Evolutionary conservation across 1,284 basidiomycete genomes (phyloP).

Genomic region (Tilletia indica): DNA sequence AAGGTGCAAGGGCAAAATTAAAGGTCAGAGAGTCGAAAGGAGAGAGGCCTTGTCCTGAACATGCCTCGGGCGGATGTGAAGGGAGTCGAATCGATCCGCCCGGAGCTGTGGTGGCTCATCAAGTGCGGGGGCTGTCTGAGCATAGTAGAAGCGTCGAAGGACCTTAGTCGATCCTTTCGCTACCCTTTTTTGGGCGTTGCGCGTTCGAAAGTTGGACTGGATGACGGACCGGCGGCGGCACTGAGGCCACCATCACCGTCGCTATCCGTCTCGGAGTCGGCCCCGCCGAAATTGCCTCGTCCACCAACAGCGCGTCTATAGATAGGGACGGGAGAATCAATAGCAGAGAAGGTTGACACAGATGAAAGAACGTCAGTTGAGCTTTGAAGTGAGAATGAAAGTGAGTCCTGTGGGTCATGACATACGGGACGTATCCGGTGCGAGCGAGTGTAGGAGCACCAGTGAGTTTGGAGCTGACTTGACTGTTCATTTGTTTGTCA

Average conservation of each 20-base stretch:
- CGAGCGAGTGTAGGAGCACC: background rate
- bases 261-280: background rate
- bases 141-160: too few relatives aligned
- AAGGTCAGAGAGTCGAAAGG: too few relatives aligned
- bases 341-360: too few relatives aligned
- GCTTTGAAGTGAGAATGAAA: background rate
- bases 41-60: too few relatives aligned
- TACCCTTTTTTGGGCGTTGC: background rate
- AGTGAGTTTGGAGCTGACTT: background rate
- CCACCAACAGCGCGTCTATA: background rate
- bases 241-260: background rate
- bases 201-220: background rate
- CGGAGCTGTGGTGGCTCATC: too few relatives aligned
- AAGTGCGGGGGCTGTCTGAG: too few relatives aligned
- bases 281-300: background rate
- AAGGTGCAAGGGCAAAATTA: too few relatives aligned
- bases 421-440: background rate
- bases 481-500: background rate
- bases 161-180: too few relatives aligned
- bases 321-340: too few relatives aligned
- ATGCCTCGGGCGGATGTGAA: too few relatives aligned
- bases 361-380: too few relatives aligned
- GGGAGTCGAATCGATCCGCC: too few relatives aligned
- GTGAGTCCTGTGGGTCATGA: background rate
- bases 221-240: background rate